A percentile compares a stretch with the other conserved stretches of the same genome.
Conservation (phyloP, 768 basidiomycete species). For the Psilocybe sp. region DNA sequence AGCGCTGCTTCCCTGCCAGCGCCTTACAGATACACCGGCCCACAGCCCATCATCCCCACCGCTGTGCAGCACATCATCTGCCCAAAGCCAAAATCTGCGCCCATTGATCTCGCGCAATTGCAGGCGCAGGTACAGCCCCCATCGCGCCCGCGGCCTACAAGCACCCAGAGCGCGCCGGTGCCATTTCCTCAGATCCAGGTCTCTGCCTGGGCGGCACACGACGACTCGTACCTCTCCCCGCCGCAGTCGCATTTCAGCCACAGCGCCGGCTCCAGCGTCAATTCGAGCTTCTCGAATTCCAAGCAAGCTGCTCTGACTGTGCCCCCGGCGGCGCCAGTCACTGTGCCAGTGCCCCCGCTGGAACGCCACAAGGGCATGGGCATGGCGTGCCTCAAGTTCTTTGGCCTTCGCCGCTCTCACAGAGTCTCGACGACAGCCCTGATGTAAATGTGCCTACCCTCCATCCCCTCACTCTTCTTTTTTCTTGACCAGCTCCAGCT, state of each 20-base stretch:
- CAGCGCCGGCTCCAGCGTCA: background rate
- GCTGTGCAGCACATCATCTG: slow-evolving; percentile 30
- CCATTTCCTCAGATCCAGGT: too few relatives aligned
- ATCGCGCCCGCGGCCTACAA: too few relatives aligned
- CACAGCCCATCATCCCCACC: slow-evolving; percentile 8
- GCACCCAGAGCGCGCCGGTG: too few relatives aligned
- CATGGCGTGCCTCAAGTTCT: slow-evolving; percentile 50
- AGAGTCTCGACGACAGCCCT: too few relatives aligned
- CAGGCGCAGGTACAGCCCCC: slow-evolving; percentile 18
- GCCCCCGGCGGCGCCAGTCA: background rate
- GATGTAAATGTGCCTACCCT: too few relatives aligned
- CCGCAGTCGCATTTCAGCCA: background rate
- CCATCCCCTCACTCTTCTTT: too few relatives aligned
- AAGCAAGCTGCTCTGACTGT: slow-evolving; percentile 1
- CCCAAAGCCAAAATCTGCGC: slow-evolving; percentile 21
- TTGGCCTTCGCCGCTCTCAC: slow-evolving; percentile 32
- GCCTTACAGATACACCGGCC: too few relatives aligned
- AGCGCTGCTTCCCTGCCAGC: too few relatives aligned
- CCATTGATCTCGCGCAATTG: slow-evolving; percentile 30
- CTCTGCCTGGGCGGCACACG: too few relatives aligned
- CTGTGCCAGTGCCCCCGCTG: slow-evolving; percentile 16
- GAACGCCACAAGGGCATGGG: slow-evolving; percentile 31
- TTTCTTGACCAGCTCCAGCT: too few relatives aligned
- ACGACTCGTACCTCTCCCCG: background rate
- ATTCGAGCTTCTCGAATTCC: background rate